These are phyloP conservation scores for Tulasnella sp. DNA, from an alignment of 768 basidiomycete species.

Conservation along the genomic window DNA sequence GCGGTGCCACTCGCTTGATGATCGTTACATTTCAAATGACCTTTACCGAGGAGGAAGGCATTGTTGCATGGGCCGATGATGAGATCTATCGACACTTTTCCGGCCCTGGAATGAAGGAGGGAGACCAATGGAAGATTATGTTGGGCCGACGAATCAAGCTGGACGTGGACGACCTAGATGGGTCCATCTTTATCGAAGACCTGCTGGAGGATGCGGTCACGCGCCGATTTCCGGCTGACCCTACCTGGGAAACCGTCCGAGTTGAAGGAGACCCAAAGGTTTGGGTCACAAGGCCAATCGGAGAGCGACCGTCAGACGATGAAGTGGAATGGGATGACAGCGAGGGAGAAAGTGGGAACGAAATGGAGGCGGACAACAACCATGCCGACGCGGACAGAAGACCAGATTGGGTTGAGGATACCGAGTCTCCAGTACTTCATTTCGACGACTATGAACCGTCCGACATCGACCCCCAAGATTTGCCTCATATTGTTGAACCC, in stretches of 20 bases:
- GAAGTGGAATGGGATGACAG: background rate
- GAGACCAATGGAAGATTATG: constrained; percentile 8
- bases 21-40: constrained; percentile 7
- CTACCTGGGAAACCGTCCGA: background rate
- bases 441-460: constrained; percentile 9
- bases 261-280: background rate
- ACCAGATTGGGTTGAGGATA: background rate
- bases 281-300: background rate
- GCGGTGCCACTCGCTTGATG: constrained; percentile 17
- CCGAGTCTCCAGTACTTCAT: background rate
- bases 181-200: constrained; percentile 14
- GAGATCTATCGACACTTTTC: background rate
- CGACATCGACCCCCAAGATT: background rate
- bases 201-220: constrained; percentile 11
- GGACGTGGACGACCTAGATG: constrained; percentile 19
- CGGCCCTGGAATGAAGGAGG: constrained; percentile 2
- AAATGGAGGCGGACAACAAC: background rate
- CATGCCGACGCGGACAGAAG: background rate
- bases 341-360: background rate
- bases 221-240: background rate
- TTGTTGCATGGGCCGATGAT: constrained; percentile 11
- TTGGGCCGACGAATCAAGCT: constrained; percentile 7
- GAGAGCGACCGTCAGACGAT: background rate
- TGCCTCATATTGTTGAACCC: background rate
- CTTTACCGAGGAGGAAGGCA: constrained; percentile 4